Conservation (phyloP, 371 early-diverging fungal species). For the Circinella minor region DNA sequence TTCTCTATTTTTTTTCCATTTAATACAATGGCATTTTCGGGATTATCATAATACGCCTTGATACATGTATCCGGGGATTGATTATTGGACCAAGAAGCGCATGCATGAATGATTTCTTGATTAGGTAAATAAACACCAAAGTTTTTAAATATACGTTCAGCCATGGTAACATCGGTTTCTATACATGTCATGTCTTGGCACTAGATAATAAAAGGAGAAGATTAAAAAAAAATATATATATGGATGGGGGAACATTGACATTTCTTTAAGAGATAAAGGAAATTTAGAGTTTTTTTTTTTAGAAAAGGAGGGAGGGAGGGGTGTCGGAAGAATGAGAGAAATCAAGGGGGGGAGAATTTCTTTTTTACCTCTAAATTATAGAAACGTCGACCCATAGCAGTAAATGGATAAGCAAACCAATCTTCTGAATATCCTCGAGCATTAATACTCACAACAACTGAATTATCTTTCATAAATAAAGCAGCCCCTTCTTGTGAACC, state of each 20-base stretch:
- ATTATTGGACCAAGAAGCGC: conserved; percentile 19
- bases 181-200: conserved; percentile 31
- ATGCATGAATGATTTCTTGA: conserved; percentile 13
- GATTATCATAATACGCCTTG: conserved; percentile 3
- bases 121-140: conserved; percentile 1
- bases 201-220: neutral
- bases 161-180: conserved; percentile 29
- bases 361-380: conserved; percentile 32
- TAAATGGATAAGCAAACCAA: conserved; percentile 56
- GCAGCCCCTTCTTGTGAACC: conserved; percentile 53
- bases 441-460: conserved; percentile 41
- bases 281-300: neutral
- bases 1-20: neutral
- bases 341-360: too few relatives aligned
- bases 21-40: too few relatives aligned
- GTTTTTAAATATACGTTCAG: conserved; percentile 3
- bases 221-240: neutral
- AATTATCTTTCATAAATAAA: conserved; percentile 50
- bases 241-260: neutral
- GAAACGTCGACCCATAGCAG: conserved; percentile 52
- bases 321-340: neutral
- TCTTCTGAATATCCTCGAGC: conserved; percentile 41
- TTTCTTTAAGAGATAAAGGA: too few relatives aligned
- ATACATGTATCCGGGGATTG: conserved; percentile 8
- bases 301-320: too few relatives aligned